Evolutionary conservation across 2,329 filamentous ascomycete species (phyloP), one percentile per base, ranked within the genome.

Genomic region (Lachnellula arida): DNA sequence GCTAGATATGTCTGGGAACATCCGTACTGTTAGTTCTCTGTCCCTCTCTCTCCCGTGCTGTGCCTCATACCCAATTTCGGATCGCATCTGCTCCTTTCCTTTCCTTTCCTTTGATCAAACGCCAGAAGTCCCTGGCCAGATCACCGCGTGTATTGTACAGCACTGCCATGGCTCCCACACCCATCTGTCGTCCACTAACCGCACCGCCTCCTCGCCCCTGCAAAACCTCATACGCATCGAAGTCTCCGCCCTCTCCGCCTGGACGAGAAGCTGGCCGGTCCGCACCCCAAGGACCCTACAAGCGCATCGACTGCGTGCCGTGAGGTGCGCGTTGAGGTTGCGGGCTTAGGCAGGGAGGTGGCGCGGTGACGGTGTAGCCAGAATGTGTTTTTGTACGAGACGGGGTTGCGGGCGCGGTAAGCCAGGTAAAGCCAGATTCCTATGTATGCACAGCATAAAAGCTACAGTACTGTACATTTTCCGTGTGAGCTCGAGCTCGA

Each of bases 281-380:
- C 58, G 5, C 85, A 88, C 56, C 84, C 85, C 0, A 87, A 86
- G 60, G 84, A 88, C 53, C 85, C 85, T 87, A 81, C 71, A 85
- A 85, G 61, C 78, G 85, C 12, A 73, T 88, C 57, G 84, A 87
- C 54, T 78, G 84, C 25, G 68, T 88, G 5, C 73, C 74, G 1
- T 86, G 69, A 69, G 1, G 67, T 88, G 35, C 73, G 77, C 11
- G 73, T 88, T 39, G 73, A 73, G 22, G 61, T 81, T 4, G 53
- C 2, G 81, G 80, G 2, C 66, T 19, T 19, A 19, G 19, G 19
- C 19, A 19, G 65, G 2, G 71, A 73, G 0, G 69, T 86, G 1
- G 78, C 76, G n/a, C 73, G 76, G 15, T 73, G 77, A 15, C 73
- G 76, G 15, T 73, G 77, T 0, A 60, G 66, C 1, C 75, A 64